Conservation (phyloP, 371 early-diverging fungal species). For the Chytridium lagenaria region DNA sequence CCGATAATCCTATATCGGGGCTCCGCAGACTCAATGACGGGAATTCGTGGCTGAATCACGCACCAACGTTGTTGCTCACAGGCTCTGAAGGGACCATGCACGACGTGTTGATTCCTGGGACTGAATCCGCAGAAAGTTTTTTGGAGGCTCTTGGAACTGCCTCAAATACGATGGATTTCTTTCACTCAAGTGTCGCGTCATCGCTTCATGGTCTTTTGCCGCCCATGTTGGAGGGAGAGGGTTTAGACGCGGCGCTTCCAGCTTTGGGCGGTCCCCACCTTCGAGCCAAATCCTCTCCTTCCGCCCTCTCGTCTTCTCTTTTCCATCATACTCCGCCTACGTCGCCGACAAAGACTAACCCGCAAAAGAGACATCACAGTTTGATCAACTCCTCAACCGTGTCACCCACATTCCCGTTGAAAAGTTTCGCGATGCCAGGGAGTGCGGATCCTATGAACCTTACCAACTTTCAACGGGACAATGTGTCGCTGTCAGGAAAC, state of each 20-base stretch:
- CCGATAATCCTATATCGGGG: not conserved
- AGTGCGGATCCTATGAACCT: too few species aligned
- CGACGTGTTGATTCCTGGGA: not conserved
- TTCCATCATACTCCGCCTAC: not conserved
- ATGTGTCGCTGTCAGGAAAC: too few species aligned
- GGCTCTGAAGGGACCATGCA: slow-evolving; percentile 3
- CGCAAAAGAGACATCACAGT: too few species aligned
- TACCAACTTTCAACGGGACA: too few species aligned
- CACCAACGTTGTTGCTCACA: not conserved
- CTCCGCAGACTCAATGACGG: not conserved
- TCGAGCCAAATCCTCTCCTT: not conserved
- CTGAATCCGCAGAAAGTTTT: not conserved
- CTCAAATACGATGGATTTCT: too few species aligned
- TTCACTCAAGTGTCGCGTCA: too few species aligned
- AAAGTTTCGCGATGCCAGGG: too few species aligned
- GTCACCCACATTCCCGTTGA: too few species aligned
- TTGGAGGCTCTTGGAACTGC: slow-evolving; percentile 1
- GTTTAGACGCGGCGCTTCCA: too few species aligned
- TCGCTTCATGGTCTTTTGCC: too few species aligned
- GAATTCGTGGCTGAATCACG: not conserved
- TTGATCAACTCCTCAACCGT: too few species aligned
- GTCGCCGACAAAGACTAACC: not conserved
- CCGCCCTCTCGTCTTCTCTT: not conserved
- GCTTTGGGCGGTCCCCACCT: not conserved
- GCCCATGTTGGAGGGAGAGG: not conserved